phyloP scores from a whole-genome alignment of 2,329 filamentous ascomycete species.

The Parastagonospora avenae region DNA sequence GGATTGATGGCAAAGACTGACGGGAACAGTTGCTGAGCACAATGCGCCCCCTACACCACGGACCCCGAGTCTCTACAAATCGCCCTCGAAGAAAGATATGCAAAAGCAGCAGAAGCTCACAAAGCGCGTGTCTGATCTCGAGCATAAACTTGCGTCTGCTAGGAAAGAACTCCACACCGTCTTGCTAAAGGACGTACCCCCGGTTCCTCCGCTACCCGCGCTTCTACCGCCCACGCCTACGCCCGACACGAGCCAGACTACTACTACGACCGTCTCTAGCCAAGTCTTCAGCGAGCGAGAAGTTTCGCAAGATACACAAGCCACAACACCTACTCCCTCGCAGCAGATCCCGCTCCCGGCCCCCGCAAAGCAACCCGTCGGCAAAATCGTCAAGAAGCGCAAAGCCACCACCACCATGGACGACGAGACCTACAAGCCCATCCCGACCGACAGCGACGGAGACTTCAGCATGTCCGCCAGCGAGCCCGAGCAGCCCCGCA shows the following conservation, averaged over 20 bases:
- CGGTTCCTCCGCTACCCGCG: constrained; percentile 44
- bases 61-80: constrained; percentile 49
- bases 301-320: constrained; percentile 16
- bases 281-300: constrained; percentile 31
- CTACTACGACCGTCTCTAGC: not conserved
- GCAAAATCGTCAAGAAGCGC: constrained; percentile 47
- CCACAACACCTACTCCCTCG: constrained; percentile 22
- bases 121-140: constrained; percentile 66
- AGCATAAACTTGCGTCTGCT: constrained; percentile 62
- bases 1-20: constrained; percentile 8
- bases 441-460: constrained; percentile 23
- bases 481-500: constrained; percentile 20
- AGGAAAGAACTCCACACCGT: constrained; percentile 59
- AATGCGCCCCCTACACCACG: constrained; percentile 17
- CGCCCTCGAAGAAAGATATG: constrained; percentile 62
- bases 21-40: constrained; percentile 9
- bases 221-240: constrained; percentile 35
- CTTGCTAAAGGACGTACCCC: constrained; percentile 50
- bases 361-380: constrained; percentile 3
- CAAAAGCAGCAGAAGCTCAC: constrained; percentile 62
- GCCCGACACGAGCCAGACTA: constrained; percentile 9
- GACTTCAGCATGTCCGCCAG: constrained; percentile 22
- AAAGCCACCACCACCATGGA: constrained; percentile 38
- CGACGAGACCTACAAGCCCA: constrained; percentile 35
- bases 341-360: constrained; percentile 19